Evolutionary conservation across 2,329 filamentous ascomycete genomes (phyloP).

Genomic region (Trichocomaceae sp.): DNA sequence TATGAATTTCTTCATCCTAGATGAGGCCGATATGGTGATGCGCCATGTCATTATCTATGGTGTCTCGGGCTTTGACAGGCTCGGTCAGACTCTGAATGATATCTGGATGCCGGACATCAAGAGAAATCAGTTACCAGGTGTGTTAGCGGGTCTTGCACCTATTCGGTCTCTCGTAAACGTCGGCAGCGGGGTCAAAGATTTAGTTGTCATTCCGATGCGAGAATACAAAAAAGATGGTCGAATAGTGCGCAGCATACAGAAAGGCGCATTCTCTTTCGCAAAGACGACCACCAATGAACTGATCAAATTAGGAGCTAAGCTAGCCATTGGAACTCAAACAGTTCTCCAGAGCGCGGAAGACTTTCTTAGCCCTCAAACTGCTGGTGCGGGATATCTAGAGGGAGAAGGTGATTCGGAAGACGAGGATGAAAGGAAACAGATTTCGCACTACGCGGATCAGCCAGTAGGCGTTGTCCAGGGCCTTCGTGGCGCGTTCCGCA

Average conservation of each 20-base stretch:
- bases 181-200: constrained; percentile 74
- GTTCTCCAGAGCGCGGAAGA: constrained; percentile 82
- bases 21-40: constrained; percentile 78
- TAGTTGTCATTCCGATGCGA: constrained; percentile 80
- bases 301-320: constrained; percentile 88
- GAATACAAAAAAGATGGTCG: constrained; percentile 94
- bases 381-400: constrained; percentile 26
- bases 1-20: constrained; percentile 95
- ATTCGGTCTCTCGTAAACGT: constrained; percentile 90
- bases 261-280: constrained; percentile 82
- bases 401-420: constrained; percentile 52
- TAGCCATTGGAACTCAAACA: constrained; percentile 93
- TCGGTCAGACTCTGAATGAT: constrained; percentile 86
- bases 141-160: constrained; percentile 81
- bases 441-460: constrained; percentile 90
- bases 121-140: constrained; percentile 76
- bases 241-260: constrained; percentile 83
- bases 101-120: constrained; percentile 96
- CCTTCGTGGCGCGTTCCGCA: constrained; percentile 71
- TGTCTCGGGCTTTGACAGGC: constrained; percentile 78
- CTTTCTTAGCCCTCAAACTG: constrained; percentile 47
- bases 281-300: constrained; percentile 90
- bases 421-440: constrained; percentile 66
- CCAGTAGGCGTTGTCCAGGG: constrained; percentile 84
- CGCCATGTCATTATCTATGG: constrained; percentile 90